Percentiles rank a stretch among this genome's conserved stretches.
Conservation (phyloP, 2,329 filamentous ascomycete genomes). For the Colletotrichum sp. region DNA sequence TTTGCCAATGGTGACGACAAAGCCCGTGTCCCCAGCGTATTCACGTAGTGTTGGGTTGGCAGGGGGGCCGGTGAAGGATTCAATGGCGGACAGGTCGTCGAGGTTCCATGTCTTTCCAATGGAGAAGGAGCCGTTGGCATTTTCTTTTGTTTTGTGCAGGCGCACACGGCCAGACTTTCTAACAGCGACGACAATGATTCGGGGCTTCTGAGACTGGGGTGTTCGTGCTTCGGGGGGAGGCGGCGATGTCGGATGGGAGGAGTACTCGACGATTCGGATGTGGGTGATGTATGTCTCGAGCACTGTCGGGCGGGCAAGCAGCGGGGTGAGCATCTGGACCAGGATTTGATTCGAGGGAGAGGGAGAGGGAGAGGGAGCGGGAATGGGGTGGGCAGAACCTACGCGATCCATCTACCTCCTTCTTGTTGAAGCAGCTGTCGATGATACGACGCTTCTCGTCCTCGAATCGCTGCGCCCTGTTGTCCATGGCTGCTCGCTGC, state of each 20-base stretch:
- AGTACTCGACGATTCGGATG: slow-evolving; percentile 88
- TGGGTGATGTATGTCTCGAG: slow-evolving; percentile 98
- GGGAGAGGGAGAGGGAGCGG: neutral
- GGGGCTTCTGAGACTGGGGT: slow-evolving; percentile 79
- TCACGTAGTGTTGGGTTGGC: slow-evolving; percentile 64
- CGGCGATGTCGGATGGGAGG: slow-evolving; percentile 79
- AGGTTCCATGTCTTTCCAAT: slow-evolving; percentile 99
- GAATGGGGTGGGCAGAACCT: slow-evolving; percentile 42
- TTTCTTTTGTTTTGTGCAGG: slow-evolving; percentile 97
- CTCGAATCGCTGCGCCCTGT: slow-evolving; percentile 83
- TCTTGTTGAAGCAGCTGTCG: slow-evolving; percentile 91
- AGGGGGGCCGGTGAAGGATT: slow-evolving; percentile 74
- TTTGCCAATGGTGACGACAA: slow-evolving; percentile 87
- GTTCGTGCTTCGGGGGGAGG: slow-evolving; percentile 78
- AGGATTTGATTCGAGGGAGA: neutral
- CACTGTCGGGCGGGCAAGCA: slow-evolving; percentile 48
- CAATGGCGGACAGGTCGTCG: slow-evolving; percentile 81
- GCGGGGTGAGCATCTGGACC: neutral
- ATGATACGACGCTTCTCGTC: slow-evolving; percentile 96
- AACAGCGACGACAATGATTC: slow-evolving; percentile 92
- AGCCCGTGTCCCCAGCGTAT: slow-evolving; percentile 85
- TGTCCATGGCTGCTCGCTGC: slow-evolving; percentile 22
- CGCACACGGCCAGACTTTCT: slow-evolving; percentile 90
- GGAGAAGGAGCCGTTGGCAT: slow-evolving; percentile 90
- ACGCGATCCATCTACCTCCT: slow-evolving; percentile 86